phyloP scores from a whole-genome alignment of 352 stramenopile genomes.

The Pythium utonaiense region DNA sequence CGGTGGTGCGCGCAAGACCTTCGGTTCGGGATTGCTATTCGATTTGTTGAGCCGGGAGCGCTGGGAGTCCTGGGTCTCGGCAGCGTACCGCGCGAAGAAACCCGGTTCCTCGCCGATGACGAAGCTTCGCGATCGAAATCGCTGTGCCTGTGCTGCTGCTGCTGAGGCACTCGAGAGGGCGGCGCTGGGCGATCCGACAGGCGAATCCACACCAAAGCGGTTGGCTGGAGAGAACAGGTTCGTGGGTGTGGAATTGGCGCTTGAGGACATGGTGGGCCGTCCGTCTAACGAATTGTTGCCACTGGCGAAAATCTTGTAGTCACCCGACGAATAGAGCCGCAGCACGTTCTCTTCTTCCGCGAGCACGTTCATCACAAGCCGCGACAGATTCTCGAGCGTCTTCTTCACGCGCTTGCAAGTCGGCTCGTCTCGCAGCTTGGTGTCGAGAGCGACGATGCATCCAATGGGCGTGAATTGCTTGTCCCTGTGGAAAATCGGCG shows the following conservation, averaged over 20 bases:
- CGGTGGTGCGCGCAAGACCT: slow-evolving; percentile 9
- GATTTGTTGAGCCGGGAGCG: slow-evolving; percentile 8
- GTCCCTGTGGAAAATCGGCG: slow-evolving; percentile 36
- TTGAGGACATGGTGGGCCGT: slow-evolving; percentile 16
- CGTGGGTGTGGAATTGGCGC: slow-evolving; percentile 14
- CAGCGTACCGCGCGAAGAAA: slow-evolving; percentile 29
- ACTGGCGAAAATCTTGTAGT: slow-evolving; percentile 58
- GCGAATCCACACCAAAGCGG: slow-evolving; percentile 32
- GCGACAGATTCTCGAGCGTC: slow-evolving; percentile 55
- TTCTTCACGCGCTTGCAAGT: slow-evolving; percentile 45
- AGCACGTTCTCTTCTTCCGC: slow-evolving; percentile 53
- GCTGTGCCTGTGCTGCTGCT: slow-evolving; percentile 12
- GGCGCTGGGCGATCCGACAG: slow-evolving; percentile 14
- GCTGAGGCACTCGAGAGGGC: background rate
- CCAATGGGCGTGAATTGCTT: slow-evolving; percentile 33
- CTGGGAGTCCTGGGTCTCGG: slow-evolving; percentile 7
- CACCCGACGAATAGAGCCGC: slow-evolving; percentile 53
- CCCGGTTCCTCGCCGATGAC: slow-evolving; percentile 26
- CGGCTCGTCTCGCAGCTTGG: slow-evolving; percentile 31
- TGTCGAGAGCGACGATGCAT: slow-evolving; percentile 63
- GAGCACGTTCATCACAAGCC: slow-evolving; percentile 60
- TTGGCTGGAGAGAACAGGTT: slow-evolving; percentile 25
- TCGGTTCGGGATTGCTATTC: slow-evolving; percentile 16
- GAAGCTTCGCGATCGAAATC: slow-evolving; percentile 39
- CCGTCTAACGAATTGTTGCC: slow-evolving; percentile 14